Base-by-base conservation (phyloP, 2,329 filamentous ascomycete genomes). In the Talaromyces sp. region DNA sequence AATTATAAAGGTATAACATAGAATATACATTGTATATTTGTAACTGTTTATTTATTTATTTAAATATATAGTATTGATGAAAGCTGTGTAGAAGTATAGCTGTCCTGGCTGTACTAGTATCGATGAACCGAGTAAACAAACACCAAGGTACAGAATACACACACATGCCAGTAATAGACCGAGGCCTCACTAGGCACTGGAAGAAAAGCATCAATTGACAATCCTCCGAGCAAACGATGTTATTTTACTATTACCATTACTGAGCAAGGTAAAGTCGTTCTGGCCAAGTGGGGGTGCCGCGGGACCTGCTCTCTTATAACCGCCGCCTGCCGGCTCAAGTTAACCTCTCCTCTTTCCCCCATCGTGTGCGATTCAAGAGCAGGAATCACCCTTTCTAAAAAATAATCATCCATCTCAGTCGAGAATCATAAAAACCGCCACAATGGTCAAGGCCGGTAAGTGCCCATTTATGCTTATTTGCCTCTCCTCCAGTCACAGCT, bases 361-460 rank as follows among this genome's bases (percentile, higher is more conserved):
- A 11, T 13, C n/a, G 15, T 42, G 22, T 42, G 36, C 11, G 19
- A 44, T 15, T 36, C 33, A 19, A 47, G 19, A 47, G 13, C 52
- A 55, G 9, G 22, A 56, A 36, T 6, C 54, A 56, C 17, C 22
- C 19, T 25, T 15, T 2, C 13, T n/a, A 3, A 7, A 15, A 13
- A 11, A 6, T 17, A 44, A 30, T 56, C 19, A 56, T 33, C 54
- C 36, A 52, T 49, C 44, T 25, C 44, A 49, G 22, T 30, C 17
- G 9, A 36, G 4, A n/a, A 56, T 30, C 44, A 47, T 15, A 54
- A 51, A 51, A 55, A 22, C 81, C 82, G 81, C 82, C 89, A 96
- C 88, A 88, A 97, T 97, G 93, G 93, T 97, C 85, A 97, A 96
- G 87, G 93, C 93, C 83, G 91, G 92, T 96, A 87, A 76, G 90